Evolutionary conservation across 805 yeast genomes (phyloP).

Genomic region (Cyberlindnera maritima): DNA sequence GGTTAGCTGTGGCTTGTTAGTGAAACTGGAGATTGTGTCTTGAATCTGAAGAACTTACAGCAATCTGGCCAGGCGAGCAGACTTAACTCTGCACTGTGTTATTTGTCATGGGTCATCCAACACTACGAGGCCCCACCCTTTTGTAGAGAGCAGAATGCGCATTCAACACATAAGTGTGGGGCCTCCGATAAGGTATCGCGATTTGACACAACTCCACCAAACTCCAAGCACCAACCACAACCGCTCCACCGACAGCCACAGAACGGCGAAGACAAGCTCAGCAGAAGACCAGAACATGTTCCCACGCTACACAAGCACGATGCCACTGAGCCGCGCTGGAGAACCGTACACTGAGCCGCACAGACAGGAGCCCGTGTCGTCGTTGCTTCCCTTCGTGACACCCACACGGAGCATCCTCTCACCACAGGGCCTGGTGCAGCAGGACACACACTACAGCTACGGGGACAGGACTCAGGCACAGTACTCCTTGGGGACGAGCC

Average conservation of each 20-base stretch:
- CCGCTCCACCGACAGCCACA: background rate
- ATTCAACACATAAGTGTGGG: too few species aligned
- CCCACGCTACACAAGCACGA: background rate
- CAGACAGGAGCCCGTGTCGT: conserved; percentile 10
- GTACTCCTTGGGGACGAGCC: background rate
- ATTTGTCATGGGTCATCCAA: too few species aligned
- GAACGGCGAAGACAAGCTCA: background rate
- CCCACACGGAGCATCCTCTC: conserved; percentile 1
- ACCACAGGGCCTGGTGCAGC: background rate
- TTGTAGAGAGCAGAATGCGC: too few species aligned
- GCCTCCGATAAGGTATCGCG: background rate
- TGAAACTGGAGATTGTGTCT: too few species aligned
- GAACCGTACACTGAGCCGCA: conserved; percentile 6
- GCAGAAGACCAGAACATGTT: background rate
- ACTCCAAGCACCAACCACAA: background rate
- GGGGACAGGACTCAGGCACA: background rate
- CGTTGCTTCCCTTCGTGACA: conserved; percentile 22
- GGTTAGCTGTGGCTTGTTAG: too few species aligned
- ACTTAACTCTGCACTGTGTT: too few species aligned
- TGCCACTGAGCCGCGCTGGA: conserved; percentile 19
- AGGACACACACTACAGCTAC: conserved; percentile 3
- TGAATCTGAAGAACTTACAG: too few species aligned
- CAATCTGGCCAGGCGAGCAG: too few species aligned
- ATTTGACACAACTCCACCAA: too few species aligned
- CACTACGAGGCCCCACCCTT: too few species aligned